Evolutionary conservation across 2,329 filamentous ascomycete species (phyloP), one percentile per base, ranked within the genome.

Genomic region (Penicillium sp.): DNA sequence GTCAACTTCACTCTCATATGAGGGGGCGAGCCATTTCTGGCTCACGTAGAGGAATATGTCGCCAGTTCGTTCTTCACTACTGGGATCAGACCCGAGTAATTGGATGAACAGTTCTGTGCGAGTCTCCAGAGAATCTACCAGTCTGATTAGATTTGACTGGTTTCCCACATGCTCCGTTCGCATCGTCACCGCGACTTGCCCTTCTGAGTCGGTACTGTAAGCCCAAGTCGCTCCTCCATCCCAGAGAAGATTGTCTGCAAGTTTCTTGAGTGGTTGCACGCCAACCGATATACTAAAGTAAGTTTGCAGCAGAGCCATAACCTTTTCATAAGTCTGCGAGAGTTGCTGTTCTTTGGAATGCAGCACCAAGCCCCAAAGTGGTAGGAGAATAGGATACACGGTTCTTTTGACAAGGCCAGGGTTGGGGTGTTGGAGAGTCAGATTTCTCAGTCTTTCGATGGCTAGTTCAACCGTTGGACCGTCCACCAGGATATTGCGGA

Each of bases 41-140:
- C 65, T 68, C 18, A 64, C 65, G 42, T 66, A 57, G 3, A 69
- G 54, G 44, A 69, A 69, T 6, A 68, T 54, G 31, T 68, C 64
- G 5, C 59, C 61, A 6, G 60, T 66, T 11, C 56, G 46, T 29
- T 67, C 64, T 35, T 69, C 64, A 26, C 54, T 61, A 37, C 56
- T 62, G 5, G 66, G 62, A 41, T 68, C 65, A 16, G 58, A 53
- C 20, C 56, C 55, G 5, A 69, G 46, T 12, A 69, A 40, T 22
- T 53, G 54, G 13, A 61, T 49, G 18, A 67, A 65, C 1, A 60
- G 45, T n/a, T 66, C 60, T 15, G 59, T 50, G n/a, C 66, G 61
- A 16, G 39, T 47, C 38, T 67, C 59, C 2, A 68, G 41, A 1
- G 47, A 55, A 37, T 66, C 55, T 23, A 68, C 47, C 4, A 66